Conservation (phyloP, 441 rosid species). For the Raphanus hybrid region DNA sequence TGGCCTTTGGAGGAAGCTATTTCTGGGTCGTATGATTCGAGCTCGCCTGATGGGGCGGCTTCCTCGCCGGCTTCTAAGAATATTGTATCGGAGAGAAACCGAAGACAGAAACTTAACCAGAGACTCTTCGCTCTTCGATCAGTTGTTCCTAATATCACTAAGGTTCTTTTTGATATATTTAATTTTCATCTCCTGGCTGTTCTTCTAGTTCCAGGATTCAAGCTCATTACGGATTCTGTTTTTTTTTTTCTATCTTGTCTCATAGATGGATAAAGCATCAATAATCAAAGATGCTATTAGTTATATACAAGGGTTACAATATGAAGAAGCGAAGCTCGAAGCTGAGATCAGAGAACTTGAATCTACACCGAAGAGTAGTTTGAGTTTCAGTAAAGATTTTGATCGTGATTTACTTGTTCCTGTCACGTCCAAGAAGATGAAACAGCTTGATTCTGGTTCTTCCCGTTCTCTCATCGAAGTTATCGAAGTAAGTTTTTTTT, state of each 20-base stretch:
- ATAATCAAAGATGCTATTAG: constrained; percentile 92
- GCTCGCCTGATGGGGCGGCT: constrained; percentile 81
- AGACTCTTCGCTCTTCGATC: constrained; percentile 88
- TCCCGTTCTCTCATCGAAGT: constrained; percentile 59
- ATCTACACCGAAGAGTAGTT: constrained; percentile 52
- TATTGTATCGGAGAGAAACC: constrained; percentile 78
- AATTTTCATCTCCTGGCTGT: not conserved
- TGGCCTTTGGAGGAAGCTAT: constrained; percentile 83
- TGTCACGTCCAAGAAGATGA: constrained; percentile 74
- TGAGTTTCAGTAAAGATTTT: constrained; percentile 47
- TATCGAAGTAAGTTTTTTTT: constrained; percentile 58
- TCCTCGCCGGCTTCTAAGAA: constrained; percentile 55
- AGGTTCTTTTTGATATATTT: constrained; percentile 54
- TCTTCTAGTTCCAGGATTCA: constrained; percentile 2
- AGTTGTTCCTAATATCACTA: constrained; percentile 90
- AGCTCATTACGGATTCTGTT: constrained; percentile 9
- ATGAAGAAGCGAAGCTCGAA: constrained; percentile 70
- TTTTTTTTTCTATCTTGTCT: not conserved
- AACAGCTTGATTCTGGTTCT: constrained; percentile 46
- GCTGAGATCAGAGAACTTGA: constrained; percentile 78
- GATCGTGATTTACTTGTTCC: constrained; percentile 63
- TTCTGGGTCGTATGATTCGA: constrained; percentile 78
- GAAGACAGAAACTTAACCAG: constrained; percentile 87
- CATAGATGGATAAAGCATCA: constrained; percentile 97
- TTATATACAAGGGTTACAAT: constrained; percentile 82